A percentile compares a stretch with the other conserved stretches of the same genome.
phyloP scores from a whole-genome alignment of 2,329 filamentous ascomycete genomes.

The Sporothrix euskadiensis region DNA sequence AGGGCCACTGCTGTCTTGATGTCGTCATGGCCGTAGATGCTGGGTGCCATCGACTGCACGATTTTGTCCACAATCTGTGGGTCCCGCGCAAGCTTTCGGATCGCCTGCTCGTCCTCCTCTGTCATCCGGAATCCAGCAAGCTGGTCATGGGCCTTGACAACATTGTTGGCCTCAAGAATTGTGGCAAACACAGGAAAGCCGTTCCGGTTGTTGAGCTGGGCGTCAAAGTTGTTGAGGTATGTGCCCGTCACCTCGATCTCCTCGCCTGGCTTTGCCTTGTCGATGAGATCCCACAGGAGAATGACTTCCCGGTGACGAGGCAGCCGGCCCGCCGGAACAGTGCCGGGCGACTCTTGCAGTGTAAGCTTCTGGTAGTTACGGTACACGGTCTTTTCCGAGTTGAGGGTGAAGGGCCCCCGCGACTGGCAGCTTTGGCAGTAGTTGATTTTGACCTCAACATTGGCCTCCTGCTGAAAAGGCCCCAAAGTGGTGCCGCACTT shows the following conservation, averaged over 20 bases:
- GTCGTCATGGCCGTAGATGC: constrained; percentile 94
- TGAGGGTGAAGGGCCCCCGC: constrained; percentile 89
- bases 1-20: constrained; percentile 96
- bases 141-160: constrained; percentile 96
- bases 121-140: constrained; percentile 94
- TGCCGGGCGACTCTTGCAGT: constrained; percentile 93
- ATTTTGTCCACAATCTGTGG: constrained; percentile 92
- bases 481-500: constrained; percentile 92
- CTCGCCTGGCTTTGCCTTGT: constrained; percentile 93
- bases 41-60: constrained; percentile 88
- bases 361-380: constrained; percentile 98
- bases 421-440: constrained; percentile 98
- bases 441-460: constrained; percentile 91
- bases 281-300: constrained; percentile 93
- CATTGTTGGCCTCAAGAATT: constrained; percentile 94
- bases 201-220: constrained; percentile 96
- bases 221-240: constrained; percentile 98
- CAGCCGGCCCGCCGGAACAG: constrained; percentile 90
- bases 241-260: constrained; percentile 97
- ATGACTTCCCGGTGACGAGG: constrained; percentile 93
- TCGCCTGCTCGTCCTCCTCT: constrained; percentile 90
- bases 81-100: constrained; percentile 83
- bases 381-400: constrained; percentile 97
- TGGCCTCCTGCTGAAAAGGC: constrained; percentile 96
- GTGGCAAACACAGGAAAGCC: constrained; percentile 98